These are phyloP conservation scores for Euphorbia lathyris DNA, from an alignment of 345 rosid species.

Conservation along the genomic window DNA sequence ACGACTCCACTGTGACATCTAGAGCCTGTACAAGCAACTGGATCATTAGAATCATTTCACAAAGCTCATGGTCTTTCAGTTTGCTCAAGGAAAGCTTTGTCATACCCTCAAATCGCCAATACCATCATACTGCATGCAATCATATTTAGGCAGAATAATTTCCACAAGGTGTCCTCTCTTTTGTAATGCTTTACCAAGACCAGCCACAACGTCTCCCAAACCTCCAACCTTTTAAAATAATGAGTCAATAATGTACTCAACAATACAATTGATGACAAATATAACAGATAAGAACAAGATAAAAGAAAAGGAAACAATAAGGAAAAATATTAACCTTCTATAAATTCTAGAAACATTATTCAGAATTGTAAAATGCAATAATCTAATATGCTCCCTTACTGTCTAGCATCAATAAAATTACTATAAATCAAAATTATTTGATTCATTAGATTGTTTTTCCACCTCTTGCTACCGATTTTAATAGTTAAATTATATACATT, in stretches of 20 bases:
- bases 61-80: not conserved
- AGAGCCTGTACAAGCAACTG: conserved; percentile 55
- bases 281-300: not conserved
- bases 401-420: not conserved
- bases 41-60: conserved; percentile 10
- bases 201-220: conserved; percentile 93
- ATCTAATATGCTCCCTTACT: not conserved
- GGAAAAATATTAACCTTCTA: not conserved
- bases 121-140: conserved; percentile 85
- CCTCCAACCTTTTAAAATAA: conserved; percentile 77
- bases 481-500: not conserved
- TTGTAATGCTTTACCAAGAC: conserved; percentile 91
- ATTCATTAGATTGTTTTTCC: not conserved
- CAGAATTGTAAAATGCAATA: not conserved
- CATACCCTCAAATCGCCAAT: conserved; percentile 69
- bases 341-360: not conserved
- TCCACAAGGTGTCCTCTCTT: conserved; percentile 93
- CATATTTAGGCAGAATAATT: conserved; percentile 91
- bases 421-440: not conserved
- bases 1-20: conserved; percentile 77
- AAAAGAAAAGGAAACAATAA: not conserved
- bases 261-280: not conserved
- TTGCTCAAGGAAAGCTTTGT: conserved; percentile 10
- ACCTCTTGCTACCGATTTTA: not conserved
- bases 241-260: not conserved